Base-by-base conservation (phyloP, 129 eudicot species). In the Erigeron canadensis region DNA sequence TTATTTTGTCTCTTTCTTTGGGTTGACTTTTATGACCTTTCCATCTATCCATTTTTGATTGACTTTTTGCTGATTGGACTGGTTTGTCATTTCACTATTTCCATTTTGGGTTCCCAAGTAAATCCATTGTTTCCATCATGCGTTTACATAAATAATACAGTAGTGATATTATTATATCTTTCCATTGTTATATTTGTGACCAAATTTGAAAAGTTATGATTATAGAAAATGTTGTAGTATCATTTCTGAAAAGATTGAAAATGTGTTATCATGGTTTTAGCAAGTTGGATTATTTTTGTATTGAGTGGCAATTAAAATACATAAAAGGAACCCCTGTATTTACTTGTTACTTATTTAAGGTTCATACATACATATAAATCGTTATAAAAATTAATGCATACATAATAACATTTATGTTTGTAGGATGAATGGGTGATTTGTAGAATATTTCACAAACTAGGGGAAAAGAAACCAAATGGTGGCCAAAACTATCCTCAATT, bases 391-490 rank as follows among this genome's bases (percentile, higher is more conserved):
- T 71, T 58, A 54, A 57, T 42, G 44, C 39, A 46, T 22, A 6
- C 21, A 42, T 28, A 42, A 46, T 28, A 39, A 10, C 62, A 38
- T 16, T 48, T 17, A 10, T 18, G n/a, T 70, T 42, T 80, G 81
- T 82, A 87, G 95, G 95, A 87, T 73, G 95, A 87, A 68, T 87
- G 95, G 95, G 95, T 87, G 80, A 82, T 87, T 48, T 87, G 89
- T 75, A 84, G 95, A 65, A 87, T 87, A 77, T 84, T 84, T 75
- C 89, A 80, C 71, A 87, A 87, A 70, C 15, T 51, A 43, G 85
- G 83, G 22, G 87, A 82, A 44, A 87, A 80, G 76, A 79, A 79
- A 64, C 16, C 84, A 75, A 77, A 22, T 71, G 73, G 82, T 54
- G 83, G 83, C 65, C 87, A 82, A 79, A 81, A 63, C 69, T 60